Percentiles rank a stretch among this genome's conserved stretches.
phyloP scores from a whole-genome alignment of 2,329 filamentous ascomycete genomes.

The Diplodia sapinea region DNA sequence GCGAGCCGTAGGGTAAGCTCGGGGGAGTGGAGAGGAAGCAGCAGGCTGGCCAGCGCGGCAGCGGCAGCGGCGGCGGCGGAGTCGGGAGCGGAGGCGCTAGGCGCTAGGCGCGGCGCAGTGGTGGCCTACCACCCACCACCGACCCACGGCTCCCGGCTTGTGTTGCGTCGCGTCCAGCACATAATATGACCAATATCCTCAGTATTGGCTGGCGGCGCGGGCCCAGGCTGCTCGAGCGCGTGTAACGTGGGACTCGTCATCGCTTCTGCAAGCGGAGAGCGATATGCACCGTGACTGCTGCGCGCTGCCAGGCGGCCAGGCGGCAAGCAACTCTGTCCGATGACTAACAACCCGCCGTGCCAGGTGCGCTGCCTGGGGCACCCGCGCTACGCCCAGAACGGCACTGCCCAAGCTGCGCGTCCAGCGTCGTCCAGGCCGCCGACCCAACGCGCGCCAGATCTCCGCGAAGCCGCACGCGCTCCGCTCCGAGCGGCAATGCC shows the following conservation, averaged over 20 bases:
- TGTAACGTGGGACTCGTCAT: conserved; percentile 23
- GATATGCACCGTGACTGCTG: conserved; percentile 28
- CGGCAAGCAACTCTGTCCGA: conserved; percentile 17
- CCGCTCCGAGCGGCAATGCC: conserved; percentile 22
- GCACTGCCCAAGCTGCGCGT: not conserved
- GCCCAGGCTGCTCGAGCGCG: not conserved
- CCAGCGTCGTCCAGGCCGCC: not conserved
- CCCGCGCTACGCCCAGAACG: not conserved
- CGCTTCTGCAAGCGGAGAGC: conserved; percentile 2
- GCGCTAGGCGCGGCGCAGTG: not conserved
- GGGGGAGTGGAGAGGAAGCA: conserved; percentile 5
- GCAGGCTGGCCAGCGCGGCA: not conserved
- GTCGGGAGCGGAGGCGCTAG: conserved; percentile 13
- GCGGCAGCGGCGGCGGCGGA: not conserved
- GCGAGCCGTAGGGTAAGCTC: not conserved
- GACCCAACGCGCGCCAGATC: too few relatives aligned
- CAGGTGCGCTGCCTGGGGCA: not conserved
- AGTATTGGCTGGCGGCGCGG: conserved; percentile 8
- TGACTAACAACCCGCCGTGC: not conserved
- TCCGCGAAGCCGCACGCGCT: too few relatives aligned
- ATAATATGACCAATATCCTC: not conserved
- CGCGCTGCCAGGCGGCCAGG: not conserved
- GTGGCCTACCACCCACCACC: too few relatives aligned
- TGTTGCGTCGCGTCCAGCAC: not conserved
- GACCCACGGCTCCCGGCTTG: too few relatives aligned